phyloP scores from a whole-genome alignment of 75 land plant genomes.

The Adiantum capillusveneris region DNA sequence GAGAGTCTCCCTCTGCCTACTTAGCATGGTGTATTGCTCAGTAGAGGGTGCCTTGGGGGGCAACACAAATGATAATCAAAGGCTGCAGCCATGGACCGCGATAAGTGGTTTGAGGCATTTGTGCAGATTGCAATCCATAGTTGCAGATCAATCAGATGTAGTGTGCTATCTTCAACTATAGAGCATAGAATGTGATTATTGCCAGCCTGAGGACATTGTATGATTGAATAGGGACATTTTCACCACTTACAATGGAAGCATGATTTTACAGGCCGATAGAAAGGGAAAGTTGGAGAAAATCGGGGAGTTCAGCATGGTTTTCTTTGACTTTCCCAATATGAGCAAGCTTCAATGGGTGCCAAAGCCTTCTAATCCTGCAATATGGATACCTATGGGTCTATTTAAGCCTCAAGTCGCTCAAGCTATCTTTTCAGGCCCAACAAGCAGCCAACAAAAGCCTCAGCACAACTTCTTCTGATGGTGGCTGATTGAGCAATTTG shows the following conservation, averaged over 20 bases:
- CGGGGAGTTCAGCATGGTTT: slow-evolving; percentile 82
- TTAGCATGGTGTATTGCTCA: too few species aligned
- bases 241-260: slow-evolving; percentile 46
- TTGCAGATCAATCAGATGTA: slow-evolving; percentile 75
- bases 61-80: too few species aligned
- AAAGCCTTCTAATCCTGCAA: slow-evolving; percentile 42
- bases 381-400: slow-evolving; percentile 20
- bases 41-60: too few species aligned
- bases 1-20: too few species aligned
- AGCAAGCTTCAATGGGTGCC: slow-evolving; percentile 71
- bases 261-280: slow-evolving; percentile 77
- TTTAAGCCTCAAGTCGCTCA: not conserved
- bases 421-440: too few species aligned
- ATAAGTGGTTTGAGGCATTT: too few species aligned
- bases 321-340: slow-evolving; percentile 85
- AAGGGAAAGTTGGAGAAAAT: slow-evolving; percentile 60
- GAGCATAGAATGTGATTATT: slow-evolving; percentile 81
- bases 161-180: slow-evolving; percentile 86
- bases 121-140: too few species aligned
- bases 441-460: too few species aligned
- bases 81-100: too few species aligned
- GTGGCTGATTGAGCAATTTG: too few species aligned
- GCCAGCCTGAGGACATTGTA: slow-evolving; percentile 71
- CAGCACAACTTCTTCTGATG: too few species aligned
- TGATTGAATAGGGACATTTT: slow-evolving; percentile 59